A percentile compares a stretch with the other conserved stretches of the same genome.
Conservation (phyloP, 2,329 filamentous ascomycete genomes). For the Penicillium hordei region DNA sequence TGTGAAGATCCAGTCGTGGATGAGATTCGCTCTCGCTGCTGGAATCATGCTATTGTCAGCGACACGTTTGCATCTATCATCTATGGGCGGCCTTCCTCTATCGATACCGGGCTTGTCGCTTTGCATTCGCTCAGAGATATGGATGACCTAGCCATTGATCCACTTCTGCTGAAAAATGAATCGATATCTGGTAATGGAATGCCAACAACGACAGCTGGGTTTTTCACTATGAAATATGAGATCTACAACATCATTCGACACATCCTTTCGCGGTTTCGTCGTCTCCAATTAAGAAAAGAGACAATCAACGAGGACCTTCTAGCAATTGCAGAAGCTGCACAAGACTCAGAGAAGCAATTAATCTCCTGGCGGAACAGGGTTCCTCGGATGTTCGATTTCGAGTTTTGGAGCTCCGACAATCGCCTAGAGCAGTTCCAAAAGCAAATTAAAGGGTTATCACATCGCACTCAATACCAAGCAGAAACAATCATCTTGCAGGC, state of each 20-base stretch:
- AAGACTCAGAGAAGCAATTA: slow-evolving; percentile 7
- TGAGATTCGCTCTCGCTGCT: slow-evolving; percentile 33
- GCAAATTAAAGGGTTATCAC: background rate
- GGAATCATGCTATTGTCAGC: slow-evolving; percentile 31
- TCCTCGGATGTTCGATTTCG: slow-evolving; percentile 9
- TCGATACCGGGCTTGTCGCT: slow-evolving; percentile 27
- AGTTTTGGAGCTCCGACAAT: slow-evolving; percentile 4
- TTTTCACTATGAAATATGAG: slow-evolving; percentile 30
- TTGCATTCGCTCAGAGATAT: slow-evolving; percentile 25
- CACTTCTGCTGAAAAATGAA: slow-evolving; percentile 6
- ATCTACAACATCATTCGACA: slow-evolving; percentile 32
- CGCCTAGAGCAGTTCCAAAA: slow-evolving; percentile 1
- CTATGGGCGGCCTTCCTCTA: slow-evolving; percentile 30
- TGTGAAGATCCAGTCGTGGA: slow-evolving; percentile 10
- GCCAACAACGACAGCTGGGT: slow-evolving; percentile 11
- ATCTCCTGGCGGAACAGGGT: slow-evolving; percentile 1
- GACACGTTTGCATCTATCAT: slow-evolving; percentile 34
- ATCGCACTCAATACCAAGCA: slow-evolving; percentile 5
- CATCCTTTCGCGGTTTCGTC: slow-evolving; percentile 27
- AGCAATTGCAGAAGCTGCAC: slow-evolving; percentile 10
- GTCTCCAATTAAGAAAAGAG: slow-evolving; percentile 18
- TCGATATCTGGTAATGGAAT: slow-evolving; percentile 13
- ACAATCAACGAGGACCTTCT: slow-evolving; percentile 8
- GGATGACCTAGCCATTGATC: slow-evolving; percentile 23
- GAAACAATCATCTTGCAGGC: slow-evolving; percentile 19